Evolutionary conservation across 352 stramenopile species (phyloP).

Genomic region (Pythium phragmitis): DNA sequence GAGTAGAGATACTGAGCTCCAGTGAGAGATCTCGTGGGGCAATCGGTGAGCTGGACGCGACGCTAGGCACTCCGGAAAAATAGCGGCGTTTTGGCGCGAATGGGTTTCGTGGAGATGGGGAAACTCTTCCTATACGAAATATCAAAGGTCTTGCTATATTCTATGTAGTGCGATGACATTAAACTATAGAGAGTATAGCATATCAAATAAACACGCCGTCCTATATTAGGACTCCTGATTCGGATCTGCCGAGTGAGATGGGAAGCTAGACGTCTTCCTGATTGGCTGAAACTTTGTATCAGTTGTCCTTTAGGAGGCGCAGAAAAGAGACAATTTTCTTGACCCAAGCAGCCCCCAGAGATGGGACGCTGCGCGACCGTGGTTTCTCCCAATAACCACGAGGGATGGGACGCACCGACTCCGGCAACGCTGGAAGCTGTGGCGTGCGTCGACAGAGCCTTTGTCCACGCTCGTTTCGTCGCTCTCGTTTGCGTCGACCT

Average conservation of each 20-base stretch:
- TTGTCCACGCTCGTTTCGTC: no score
- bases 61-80: background rate
- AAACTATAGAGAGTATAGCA: background rate
- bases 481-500: background rate
- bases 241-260: no score
- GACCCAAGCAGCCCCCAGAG: background rate
- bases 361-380: no score
- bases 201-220: background rate
- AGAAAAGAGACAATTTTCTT: background rate
- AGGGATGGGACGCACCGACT: background rate
- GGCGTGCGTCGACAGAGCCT: background rate
- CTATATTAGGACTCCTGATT: no score
- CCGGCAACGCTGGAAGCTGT: background rate
- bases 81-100: background rate
- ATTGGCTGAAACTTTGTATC: background rate
- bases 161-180: background rate
- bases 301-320: no score
- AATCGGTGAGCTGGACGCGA: background rate
- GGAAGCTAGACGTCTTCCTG: background rate
- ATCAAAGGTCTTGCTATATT: background rate
- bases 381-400: no score
- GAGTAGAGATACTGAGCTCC: background rate
- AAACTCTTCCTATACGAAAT: background rate
- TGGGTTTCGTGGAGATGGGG: background rate
- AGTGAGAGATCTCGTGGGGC: background rate